Evolutionary conservation across 208 protist species (phyloP).

Genomic region (Trypanosoma avium): DNA sequence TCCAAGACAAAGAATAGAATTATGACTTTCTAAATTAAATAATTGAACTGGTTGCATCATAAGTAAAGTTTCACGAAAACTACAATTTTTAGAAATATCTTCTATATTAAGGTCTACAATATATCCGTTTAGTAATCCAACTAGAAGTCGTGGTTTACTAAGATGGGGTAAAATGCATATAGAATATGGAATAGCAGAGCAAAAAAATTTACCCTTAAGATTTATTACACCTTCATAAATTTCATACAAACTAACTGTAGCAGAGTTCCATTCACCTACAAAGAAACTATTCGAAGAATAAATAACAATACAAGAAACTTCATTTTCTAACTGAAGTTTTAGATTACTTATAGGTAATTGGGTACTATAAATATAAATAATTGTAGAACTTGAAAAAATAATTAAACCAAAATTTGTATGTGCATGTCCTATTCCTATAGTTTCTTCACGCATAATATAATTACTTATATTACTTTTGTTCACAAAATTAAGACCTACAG

Average conservation of each 20-base stretch:
- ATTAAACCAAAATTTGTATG: constrained; percentile 16
- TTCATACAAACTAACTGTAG: constrained; percentile 18
- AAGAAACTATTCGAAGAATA: constrained; percentile 19
- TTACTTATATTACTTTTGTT: constrained; percentile 4
- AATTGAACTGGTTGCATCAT: constrained; percentile 58
- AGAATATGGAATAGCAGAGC: constrained; percentile 24
- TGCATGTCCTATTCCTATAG: constrained; percentile 15
- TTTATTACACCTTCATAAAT: not conserved
- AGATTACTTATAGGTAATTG: not conserved
- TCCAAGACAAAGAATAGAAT: constrained; percentile 58
- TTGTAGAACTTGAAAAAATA: constrained; percentile 21
- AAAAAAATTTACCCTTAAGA: constrained; percentile 6
- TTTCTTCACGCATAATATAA: constrained; percentile 3
- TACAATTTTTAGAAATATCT: not conserved
- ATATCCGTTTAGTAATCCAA: constrained; percentile 30
- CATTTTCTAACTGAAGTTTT: constrained; percentile 17
- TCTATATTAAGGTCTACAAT: constrained; percentile 20
- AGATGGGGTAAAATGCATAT: constrained; percentile 23
- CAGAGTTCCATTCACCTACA: constrained; percentile 23
- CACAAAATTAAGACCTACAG: constrained; percentile 14
- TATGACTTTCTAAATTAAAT: constrained; percentile 39
- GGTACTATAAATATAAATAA: constrained; percentile 8
- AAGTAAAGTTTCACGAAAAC: constrained; percentile 17
- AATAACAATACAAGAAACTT: constrained; percentile 23
- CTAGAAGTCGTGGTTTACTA: constrained; percentile 16